A percentile compares a stretch with the other conserved stretches of the same genome.
Evolutionary conservation across 2,329 filamentous ascomycete species (phyloP).

Genomic region (Lecanicillium sp.): DNA sequence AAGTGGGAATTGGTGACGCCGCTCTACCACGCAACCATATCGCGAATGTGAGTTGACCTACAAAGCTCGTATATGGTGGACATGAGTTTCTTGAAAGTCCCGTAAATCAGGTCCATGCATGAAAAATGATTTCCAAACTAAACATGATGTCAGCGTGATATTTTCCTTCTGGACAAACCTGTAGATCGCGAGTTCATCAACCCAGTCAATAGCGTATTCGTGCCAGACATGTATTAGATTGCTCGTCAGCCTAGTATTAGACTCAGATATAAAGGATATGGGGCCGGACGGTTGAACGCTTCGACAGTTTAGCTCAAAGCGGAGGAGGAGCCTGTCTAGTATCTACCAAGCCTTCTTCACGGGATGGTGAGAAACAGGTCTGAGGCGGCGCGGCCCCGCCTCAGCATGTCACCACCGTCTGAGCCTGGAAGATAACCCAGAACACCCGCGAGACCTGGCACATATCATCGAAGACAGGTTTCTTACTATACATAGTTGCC

Average conservation of each 20-base stretch:
- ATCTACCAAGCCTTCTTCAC: background rate
- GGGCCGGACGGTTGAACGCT: no score
- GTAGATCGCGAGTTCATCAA: no score
- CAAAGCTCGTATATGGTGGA: no score
- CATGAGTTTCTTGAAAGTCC: no score
- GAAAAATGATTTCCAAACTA: no score
- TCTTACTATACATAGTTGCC: background rate
- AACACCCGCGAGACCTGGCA: background rate
- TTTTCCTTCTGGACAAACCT: background rate
- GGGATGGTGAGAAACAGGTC: constrained; percentile 1
- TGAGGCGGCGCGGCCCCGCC: constrained; percentile 6
- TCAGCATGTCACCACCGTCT: background rate
- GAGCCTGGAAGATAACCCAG: background rate
- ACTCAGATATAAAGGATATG: background rate
- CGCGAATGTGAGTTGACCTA: no score
- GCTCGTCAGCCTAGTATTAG: background rate
- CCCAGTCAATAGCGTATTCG: no score
- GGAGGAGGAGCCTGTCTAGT: background rate
- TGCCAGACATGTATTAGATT: constrained; percentile 13
- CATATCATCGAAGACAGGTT: background rate
- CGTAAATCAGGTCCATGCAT: no score
- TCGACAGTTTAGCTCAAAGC: no score
- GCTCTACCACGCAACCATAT: no score
- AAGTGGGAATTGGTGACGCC: no score
- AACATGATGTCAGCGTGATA: no score